Evolutionary conservation across 2,329 filamentous ascomycete species (phyloP).

Genomic region (Venturia carpophila): DNA sequence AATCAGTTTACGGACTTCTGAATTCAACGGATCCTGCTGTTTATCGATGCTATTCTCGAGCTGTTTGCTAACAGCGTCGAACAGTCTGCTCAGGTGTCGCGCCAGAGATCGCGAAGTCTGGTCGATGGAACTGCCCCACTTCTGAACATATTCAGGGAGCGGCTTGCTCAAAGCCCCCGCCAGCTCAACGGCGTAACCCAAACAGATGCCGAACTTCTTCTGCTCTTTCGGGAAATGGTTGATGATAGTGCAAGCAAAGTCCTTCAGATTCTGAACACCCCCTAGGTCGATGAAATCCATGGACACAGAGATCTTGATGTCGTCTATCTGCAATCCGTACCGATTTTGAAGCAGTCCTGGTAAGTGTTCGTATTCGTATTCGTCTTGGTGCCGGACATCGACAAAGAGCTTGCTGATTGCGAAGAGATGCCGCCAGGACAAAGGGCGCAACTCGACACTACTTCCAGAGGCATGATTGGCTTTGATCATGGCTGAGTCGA

Average conservation of each 20-base stretch:
- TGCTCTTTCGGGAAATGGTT: constrained; percentile 2
- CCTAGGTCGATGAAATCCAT: not conserved
- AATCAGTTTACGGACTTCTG: constrained; percentile 10
- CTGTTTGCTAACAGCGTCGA: not conserved
- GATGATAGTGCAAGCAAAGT: constrained; percentile 4
- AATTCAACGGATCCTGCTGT: constrained; percentile 14
- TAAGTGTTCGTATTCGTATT: constrained; percentile 1
- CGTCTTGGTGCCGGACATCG: constrained; percentile 2
- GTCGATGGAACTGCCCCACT: not conserved
- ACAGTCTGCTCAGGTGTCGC: constrained; percentile 4
- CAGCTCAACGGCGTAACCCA: not conserved
- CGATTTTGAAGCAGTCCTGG: not conserved
- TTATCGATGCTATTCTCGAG: constrained; percentile 12
- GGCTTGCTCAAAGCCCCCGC: not conserved
- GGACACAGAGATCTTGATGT: not conserved
- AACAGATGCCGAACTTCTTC: not conserved
- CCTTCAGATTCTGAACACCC: not conserved
- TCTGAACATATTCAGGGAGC: not conserved
- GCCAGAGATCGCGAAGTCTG: not conserved
- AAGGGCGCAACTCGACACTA: not conserved
- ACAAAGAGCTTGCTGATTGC: constrained; percentile 7
- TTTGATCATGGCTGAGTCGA: constrained; percentile 7
- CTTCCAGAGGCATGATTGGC: not conserved
- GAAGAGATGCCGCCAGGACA: constrained; percentile 4
- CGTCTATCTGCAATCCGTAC: not conserved